These are phyloP conservation scores for Alternaria atra DNA, from an alignment of 2,329 filamentous ascomycete genomes.

Conservation along the genomic window DNA sequence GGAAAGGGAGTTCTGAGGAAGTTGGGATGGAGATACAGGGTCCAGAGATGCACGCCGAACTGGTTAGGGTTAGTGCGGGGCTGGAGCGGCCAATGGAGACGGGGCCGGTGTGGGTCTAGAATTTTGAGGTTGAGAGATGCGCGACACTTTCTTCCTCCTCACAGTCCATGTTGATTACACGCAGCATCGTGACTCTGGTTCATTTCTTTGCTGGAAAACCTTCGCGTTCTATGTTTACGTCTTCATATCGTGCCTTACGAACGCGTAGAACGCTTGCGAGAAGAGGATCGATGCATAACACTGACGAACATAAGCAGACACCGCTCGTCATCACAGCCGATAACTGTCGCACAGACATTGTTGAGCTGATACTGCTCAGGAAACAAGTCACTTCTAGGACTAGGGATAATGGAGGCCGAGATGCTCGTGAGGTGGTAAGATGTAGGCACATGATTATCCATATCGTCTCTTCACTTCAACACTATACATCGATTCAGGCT, in stretches of 20 bases:
- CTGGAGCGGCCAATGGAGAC: background rate
- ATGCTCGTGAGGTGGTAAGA: background rate
- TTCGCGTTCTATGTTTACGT: too few relatives aligned
- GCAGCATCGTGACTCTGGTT: background rate
- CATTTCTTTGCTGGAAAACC: background rate
- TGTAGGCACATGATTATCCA: too few relatives aligned
- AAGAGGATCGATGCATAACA: background rate
- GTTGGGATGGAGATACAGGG: slow-evolving; percentile 18
- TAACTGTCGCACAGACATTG: background rate
- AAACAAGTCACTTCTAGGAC: background rate
- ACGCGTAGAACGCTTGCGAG: background rate
- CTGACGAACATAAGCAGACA: background rate
- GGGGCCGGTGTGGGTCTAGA: background rate
- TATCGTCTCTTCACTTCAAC: background rate
- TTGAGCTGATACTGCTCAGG: background rate
- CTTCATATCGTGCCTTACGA: background rate
- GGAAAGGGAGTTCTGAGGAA: slow-evolving; percentile 15
- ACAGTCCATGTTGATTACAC: background rate
- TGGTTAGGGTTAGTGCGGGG: slow-evolving; percentile 15
- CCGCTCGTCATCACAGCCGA: background rate
- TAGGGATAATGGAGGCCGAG: background rate
- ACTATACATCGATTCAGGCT: too few relatives aligned
- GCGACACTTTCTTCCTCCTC: background rate
- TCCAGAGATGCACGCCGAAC: slow-evolving; percentile 3
- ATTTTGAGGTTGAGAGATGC: background rate